Conservation (phyloP, 768 basidiomycete species). For the Kwoniella botswanensis region DNA sequence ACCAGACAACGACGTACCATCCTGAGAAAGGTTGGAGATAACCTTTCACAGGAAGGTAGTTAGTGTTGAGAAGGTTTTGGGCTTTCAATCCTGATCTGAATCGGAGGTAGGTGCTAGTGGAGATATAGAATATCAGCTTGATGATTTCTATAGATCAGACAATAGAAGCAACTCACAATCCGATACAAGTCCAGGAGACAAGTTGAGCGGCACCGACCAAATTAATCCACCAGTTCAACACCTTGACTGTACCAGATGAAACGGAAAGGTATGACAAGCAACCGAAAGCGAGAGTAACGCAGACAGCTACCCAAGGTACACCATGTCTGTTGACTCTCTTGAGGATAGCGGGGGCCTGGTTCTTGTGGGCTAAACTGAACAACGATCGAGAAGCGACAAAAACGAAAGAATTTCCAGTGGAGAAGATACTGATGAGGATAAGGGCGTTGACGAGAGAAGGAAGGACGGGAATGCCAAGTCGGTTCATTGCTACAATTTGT, state of each 20-base stretch:
- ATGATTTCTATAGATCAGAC: background rate
- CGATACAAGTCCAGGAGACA: slow-evolving; percentile 39
- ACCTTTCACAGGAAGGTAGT: slow-evolving; percentile 19
- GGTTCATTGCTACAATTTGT: slow-evolving; percentile 23
- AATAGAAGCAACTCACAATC: slow-evolving; percentile 12
- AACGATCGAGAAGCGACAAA: slow-evolving; percentile 30
- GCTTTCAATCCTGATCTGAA: slow-evolving; percentile 42
- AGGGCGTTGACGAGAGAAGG: slow-evolving; percentile 32
- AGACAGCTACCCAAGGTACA: slow-evolving; percentile 32
- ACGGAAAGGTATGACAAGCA: slow-evolving; percentile 42
- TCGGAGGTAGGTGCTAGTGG: slow-evolving; percentile 37
- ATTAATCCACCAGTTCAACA: slow-evolving; percentile 47
- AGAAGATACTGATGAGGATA: slow-evolving; percentile 30
- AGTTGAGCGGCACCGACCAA: slow-evolving; percentile 44
- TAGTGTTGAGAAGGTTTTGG: slow-evolving; percentile 33
- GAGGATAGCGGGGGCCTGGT: slow-evolving; percentile 33
- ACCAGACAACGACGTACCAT: slow-evolving; percentile 25
- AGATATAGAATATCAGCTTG: slow-evolving; percentile 2
- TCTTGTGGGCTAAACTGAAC: slow-evolving; percentile 24
- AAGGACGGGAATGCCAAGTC: slow-evolving; percentile 23
- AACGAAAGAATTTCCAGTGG: slow-evolving; percentile 31
- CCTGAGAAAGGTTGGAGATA: slow-evolving; percentile 33
- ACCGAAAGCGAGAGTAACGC: slow-evolving; percentile 31
- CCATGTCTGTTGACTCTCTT: slow-evolving; percentile 31
- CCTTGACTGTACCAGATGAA: slow-evolving; percentile 45